Percentiles rank a stretch among this genome's conserved stretches.
phyloP scores from a whole-genome alignment of 441 rosid genomes.

The Euphorbia neoarborescens region DNA sequence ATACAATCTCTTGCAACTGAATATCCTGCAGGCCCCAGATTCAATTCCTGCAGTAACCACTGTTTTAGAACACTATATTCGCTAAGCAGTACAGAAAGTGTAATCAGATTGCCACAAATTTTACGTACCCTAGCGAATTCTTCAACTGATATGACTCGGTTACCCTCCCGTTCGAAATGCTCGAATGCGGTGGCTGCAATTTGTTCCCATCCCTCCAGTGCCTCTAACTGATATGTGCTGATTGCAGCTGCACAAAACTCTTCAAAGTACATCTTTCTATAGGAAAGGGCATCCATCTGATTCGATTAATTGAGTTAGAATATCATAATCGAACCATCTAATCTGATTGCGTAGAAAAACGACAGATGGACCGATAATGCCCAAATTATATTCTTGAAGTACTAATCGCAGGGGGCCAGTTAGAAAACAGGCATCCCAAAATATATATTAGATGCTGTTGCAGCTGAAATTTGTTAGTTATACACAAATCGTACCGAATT shows the following conservation, averaged over 20 bases:
- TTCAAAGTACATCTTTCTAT: slow-evolving; percentile 76
- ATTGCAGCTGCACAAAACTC: slow-evolving; percentile 90
- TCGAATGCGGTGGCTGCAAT: slow-evolving; percentile 64
- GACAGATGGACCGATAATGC: neutral
- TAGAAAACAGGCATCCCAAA: neutral
- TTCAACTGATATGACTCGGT: slow-evolving; percentile 65
- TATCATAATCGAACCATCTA: neutral
- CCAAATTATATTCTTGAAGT: neutral
- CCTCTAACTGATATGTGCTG: slow-evolving; percentile 77
- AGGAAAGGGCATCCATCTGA: slow-evolving; percentile 74
- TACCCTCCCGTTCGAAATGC: slow-evolving; percentile 76
- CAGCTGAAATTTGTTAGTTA: neutral
- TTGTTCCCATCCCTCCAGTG: slow-evolving; percentile 77
- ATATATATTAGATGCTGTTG: neutral
- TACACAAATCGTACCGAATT: slow-evolving; percentile 35
- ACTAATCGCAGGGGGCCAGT: neutral
- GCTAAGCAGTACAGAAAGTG: neutral
- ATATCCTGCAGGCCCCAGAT: slow-evolving; percentile 68
- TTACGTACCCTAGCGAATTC: slow-evolving; percentile 72
- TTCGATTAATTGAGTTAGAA: slow-evolving; percentile 1
- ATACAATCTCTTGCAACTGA: slow-evolving; percentile 68
- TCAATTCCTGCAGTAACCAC: slow-evolving; percentile 57
- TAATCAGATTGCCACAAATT: neutral
- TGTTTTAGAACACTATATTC: neutral
- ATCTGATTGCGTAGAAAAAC: neutral